A percentile compares a stretch with the other conserved stretches of the same genome.
Evolutionary conservation across 2,329 filamentous ascomycete species (phyloP).

Genomic region (Paramyrothecium sp.): DNA sequence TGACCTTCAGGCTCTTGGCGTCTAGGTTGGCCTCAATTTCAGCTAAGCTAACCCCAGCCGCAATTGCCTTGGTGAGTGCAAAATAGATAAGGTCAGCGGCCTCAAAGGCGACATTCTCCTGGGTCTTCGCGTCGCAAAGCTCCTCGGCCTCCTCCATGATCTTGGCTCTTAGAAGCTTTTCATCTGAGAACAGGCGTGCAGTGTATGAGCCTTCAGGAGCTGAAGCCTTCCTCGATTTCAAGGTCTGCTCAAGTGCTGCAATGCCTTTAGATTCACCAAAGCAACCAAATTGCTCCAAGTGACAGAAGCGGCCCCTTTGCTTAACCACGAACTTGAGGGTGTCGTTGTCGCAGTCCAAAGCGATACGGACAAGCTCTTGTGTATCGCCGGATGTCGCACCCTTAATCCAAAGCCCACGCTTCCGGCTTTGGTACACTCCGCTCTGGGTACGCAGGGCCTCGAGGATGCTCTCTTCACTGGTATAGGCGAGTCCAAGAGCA

Average conservation of each 20-base stretch:
- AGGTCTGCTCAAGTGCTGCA: slow-evolving; percentile 80
- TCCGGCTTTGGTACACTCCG: slow-evolving; percentile 94
- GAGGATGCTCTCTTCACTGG: slow-evolving; percentile 83
- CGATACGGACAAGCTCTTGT: slow-evolving; percentile 82
- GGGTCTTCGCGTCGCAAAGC: slow-evolving; percentile 80
- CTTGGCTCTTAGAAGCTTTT: slow-evolving; percentile 86
- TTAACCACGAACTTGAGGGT: slow-evolving; percentile 86
- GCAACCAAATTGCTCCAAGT: slow-evolving; percentile 87
- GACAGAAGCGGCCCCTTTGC: slow-evolving; percentile 92
- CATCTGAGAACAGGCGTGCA: slow-evolving; percentile 85
- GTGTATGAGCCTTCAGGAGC: slow-evolving; percentile 93
- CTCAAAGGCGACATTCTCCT: slow-evolving; percentile 87
- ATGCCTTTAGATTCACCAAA: slow-evolving; percentile 85
- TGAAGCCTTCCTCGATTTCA: slow-evolving; percentile 75
- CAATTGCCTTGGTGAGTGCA: slow-evolving; percentile 83
- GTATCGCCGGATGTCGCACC: slow-evolving; percentile 92
- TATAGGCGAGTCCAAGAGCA: slow-evolving; percentile 89
- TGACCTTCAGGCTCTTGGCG: slow-evolving; percentile 92
- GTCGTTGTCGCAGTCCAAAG: slow-evolving; percentile 90
- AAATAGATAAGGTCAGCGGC: slow-evolving; percentile 96
- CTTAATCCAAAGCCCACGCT: slow-evolving; percentile 95
- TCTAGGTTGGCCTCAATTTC: slow-evolving; percentile 93
- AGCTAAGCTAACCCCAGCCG: slow-evolving; percentile 78
- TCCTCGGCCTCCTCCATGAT: slow-evolving; percentile 99
- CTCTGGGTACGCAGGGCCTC: slow-evolving; percentile 77